Evolutionary conservation across 2,329 filamentous ascomycete species (phyloP).

Genomic region (Monilinia polystroma): DNA sequence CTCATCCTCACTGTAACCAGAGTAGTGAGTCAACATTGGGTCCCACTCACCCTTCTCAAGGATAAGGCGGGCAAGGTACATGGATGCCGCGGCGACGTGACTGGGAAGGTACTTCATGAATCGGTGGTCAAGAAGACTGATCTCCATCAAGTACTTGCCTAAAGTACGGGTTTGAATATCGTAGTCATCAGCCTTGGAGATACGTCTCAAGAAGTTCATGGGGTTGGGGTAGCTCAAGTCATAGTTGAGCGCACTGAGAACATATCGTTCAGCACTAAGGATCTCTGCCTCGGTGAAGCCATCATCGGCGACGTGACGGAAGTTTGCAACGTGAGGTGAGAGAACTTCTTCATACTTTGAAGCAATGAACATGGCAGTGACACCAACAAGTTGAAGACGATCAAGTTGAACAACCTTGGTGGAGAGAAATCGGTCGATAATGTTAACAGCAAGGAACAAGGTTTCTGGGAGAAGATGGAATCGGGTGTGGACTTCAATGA

Average conservation of each 20-base stretch:
- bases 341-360: conserved; percentile 99
- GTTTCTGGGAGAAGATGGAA: conserved; percentile 96
- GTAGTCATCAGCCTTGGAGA: conserved; percentile 99
- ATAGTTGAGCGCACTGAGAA: conserved; percentile 88
- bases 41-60: conserved; percentile 93
- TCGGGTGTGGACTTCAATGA: conserved; percentile 95
- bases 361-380: conserved; percentile 99
- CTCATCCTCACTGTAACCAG: conserved; percentile 89
- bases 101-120: conserved; percentile 90
- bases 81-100: conserved; percentile 85
- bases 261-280: conserved; percentile 92
- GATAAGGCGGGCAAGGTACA: conserved; percentile 91
- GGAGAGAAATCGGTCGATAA: conserved; percentile 96
- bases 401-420: conserved; percentile 94
- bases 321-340: conserved; percentile 94
- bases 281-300: conserved; percentile 95
- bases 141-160: conserved; percentile 97
- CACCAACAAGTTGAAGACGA: conserved; percentile 91
- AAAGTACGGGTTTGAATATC: conserved; percentile 97
- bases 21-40: conserved; percentile 81
- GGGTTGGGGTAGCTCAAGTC: conserved; percentile 98
- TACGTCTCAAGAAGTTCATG: conserved; percentile 98
- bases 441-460: conserved; percentile 94
- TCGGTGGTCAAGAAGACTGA: conserved; percentile 89
- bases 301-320: conserved; percentile 94